A percentile compares a stretch with the other conserved stretches of the same genome.
phyloP scores from a whole-genome alignment of 495 filamentous ascomycete species.

The Xylaria flabelliformis region DNA sequence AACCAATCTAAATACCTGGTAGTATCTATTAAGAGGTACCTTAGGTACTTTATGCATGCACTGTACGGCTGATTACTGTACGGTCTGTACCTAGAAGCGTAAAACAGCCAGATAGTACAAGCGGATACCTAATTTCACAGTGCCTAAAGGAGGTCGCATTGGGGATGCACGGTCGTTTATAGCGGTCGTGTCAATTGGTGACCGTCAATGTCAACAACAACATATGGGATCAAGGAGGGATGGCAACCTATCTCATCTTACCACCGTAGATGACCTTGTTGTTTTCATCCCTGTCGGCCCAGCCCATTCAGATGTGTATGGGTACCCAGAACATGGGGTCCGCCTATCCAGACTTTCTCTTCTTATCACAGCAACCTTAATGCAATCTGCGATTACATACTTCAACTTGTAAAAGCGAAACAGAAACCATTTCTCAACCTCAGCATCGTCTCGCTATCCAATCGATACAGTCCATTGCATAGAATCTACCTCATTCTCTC shows the following conservation, averaged over 20 bases:
- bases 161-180: conserved; percentile 2
- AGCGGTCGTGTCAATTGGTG: conserved; percentile 17
- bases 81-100: not conserved
- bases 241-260: not conserved
- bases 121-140: not conserved
- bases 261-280: not conserved
- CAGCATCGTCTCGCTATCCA: conserved; percentile 20
- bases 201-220: conserved; percentile 21
- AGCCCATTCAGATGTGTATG: conserved; percentile 16
- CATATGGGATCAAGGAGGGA: conserved; percentile 2
- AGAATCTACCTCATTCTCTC: conserved; percentile 1
- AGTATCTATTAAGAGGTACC: no score
- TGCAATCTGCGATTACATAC: conserved; percentile 21
- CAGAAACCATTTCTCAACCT: conserved; percentile 18
- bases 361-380: conserved; percentile 21
- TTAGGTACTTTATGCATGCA: not conserved
- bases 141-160: not conserved
- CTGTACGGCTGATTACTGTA: not conserved
- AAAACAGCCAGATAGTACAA: not conserved
- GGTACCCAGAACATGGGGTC: conserved; percentile 12
- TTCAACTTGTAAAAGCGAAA: no score
- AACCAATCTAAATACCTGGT: not conserved
- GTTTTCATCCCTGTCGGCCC: conserved; percentile 9
- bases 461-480: conserved; percentile 21
- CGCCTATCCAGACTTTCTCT: conserved; percentile 14